Conservation (phyloP, 2,329 filamentous ascomycete genomes). For the Colletotrichum noveboracense region DNA sequence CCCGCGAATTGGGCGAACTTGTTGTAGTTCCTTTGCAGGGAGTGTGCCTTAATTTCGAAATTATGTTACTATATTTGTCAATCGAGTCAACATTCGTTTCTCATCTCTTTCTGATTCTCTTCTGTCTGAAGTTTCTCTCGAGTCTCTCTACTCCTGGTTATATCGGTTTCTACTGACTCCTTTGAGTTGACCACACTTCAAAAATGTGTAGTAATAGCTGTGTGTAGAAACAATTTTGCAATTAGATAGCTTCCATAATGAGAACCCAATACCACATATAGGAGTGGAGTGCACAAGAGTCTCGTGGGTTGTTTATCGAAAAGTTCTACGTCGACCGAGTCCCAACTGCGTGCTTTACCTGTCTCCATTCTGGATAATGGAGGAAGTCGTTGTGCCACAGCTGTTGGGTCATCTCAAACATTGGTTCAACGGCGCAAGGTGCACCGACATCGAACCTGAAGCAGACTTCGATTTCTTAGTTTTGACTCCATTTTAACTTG, state of each 20-base stretch:
- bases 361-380: background rate
- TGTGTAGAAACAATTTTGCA: background rate
- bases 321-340: background rate
- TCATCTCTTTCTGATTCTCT: background rate
- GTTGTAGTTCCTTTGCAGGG: background rate
- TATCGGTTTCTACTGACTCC: background rate
- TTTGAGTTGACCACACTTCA: background rate
- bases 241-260: background rate
- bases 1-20: background rate
- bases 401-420: background rate
- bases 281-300: background rate
- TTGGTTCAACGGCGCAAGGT: background rate
- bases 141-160: background rate
- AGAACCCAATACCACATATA: background rate
- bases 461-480: rapidly evolving
- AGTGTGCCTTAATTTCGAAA: background rate
- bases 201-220: background rate
- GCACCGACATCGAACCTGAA: background rate
- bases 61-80: background rate
- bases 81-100: background rate
- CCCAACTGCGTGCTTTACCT: background rate
- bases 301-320: background rate
- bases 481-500: background rate
- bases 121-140: background rate
- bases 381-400: background rate